Percentiles rank a stretch among this genome's conserved stretches.
Evolutionary conservation across 75 land plant species (phyloP).

Genomic region (Cunninghamia lanceolata): DNA sequence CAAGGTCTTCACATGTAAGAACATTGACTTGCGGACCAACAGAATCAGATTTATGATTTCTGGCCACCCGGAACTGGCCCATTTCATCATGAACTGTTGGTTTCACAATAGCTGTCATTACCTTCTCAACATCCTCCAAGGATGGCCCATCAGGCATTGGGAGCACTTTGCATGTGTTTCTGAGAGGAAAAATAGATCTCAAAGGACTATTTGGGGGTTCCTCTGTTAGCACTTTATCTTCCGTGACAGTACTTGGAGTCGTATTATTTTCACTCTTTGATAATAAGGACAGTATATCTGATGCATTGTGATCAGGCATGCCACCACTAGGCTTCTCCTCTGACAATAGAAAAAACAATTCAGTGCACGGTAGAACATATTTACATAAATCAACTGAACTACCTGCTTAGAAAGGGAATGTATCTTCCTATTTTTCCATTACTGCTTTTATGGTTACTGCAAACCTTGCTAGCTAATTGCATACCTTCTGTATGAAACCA

Average conservation of each 20-base stretch:
- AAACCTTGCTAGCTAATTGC: background rate
- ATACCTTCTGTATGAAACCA: slow-evolving; percentile 80
- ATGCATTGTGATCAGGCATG: slow-evolving; percentile 14
- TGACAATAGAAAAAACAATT: slow-evolving; percentile 10
- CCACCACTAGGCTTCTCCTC: slow-evolving; percentile 23
- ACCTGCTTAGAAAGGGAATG: background rate
- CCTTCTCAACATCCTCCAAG: slow-evolving; percentile 45
- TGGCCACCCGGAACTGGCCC: background rate
- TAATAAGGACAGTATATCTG: slow-evolving; percentile 30
- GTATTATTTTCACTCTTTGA: slow-evolving; percentile 14
- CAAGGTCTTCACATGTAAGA: slow-evolving; percentile 94
- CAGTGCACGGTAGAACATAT: background rate
- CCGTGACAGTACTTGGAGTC: background rate
- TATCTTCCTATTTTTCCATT: background rate
- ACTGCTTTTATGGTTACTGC: background rate
- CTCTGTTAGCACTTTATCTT: slow-evolving; percentile 15
- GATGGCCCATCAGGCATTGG: slow-evolving; percentile 57
- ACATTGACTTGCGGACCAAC: background rate
- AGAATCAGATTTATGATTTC: background rate
- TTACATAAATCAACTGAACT: background rate
- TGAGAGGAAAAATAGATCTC: slow-evolving; percentile 7
- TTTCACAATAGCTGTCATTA: slow-evolving; percentile 20
- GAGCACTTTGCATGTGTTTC: slow-evolving; percentile 16
- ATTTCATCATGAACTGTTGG: background rate
- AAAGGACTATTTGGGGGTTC: slow-evolving; percentile 14